Conservation (phyloP, 305 asterid genomes). For the Fraxinus velutina region DNA sequence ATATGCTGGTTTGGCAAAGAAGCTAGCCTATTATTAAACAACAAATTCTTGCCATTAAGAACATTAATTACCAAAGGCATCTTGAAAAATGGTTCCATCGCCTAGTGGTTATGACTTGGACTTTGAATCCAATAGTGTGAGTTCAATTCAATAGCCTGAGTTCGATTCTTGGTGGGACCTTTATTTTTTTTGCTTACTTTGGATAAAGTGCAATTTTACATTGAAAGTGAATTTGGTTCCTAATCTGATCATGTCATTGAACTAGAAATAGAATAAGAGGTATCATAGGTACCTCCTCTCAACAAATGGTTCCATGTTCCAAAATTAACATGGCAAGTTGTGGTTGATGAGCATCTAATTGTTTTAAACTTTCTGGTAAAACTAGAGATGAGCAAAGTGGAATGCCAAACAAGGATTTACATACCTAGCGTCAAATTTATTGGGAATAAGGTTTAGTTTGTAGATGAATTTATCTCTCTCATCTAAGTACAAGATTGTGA, state of each 20-base stretch:
- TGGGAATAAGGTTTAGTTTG: background rate
- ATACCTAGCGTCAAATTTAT: background rate
- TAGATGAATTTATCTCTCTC: background rate
- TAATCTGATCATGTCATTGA: background rate
- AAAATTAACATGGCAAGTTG: background rate
- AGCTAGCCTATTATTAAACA: background rate
- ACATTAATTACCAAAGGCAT: background rate
- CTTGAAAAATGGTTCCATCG: slow-evolving; percentile 30
- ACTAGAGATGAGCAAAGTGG: background rate
- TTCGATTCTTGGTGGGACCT: slow-evolving; percentile 34
- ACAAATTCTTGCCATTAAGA: background rate
- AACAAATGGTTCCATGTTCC: background rate
- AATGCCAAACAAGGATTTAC: background rate
- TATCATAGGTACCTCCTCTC: background rate
- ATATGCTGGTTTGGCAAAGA: background rate
- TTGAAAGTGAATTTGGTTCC: background rate
- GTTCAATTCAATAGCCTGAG: slow-evolving; percentile 24
- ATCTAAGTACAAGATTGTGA: background rate
- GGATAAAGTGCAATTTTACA: background rate
- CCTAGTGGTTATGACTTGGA: slow-evolving; percentile 33
- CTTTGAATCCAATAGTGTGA: slow-evolving; percentile 25
- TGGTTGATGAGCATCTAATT: background rate
- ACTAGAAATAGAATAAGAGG: background rate
- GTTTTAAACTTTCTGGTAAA: background rate
- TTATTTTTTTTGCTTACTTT: background rate